Base-by-base conservation (phyloP, 108 stramenopile genomes). In the Pseudonitzschia delicatissima region DNA sequence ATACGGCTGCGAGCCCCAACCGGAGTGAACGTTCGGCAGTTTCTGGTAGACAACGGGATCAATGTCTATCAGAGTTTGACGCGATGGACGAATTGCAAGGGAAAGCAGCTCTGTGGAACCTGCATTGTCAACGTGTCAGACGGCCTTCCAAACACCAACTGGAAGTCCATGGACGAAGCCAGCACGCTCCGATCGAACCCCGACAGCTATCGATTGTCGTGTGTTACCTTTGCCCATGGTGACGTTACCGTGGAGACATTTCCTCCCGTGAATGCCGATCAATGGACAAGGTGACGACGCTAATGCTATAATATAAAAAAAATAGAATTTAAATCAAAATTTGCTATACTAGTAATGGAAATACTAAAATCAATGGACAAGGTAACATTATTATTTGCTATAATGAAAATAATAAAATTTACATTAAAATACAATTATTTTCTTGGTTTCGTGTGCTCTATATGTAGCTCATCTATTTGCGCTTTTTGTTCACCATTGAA, bases 101-200 rank as follows among this genome's bases (percentile, higher is more conserved):
- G 96, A 33, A 93, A 94, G 77, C 96, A 97, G 74, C 73, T 96
- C n/a, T 97, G 96, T 75, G 96, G 96, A 42, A 97, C 96, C 7
- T 97, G 96, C 64, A 94, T 97, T 65, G 94, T 97, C 8, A 87
- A 94, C 74, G 69, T 97, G 29, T 39, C 77, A 13, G 90, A 84
- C n/a, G 95, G 95, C 53, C 37, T 69, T 28, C 59, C 65, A 2
- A 66, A 64, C 44, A 93, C 91, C 40, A 96, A 92, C 53, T 77
- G 93, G 39, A 94, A 93, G 71, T 82, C 84, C 52, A 76, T 96
- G 77, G 96, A 97, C 65, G 96, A 97, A 74, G 86, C 66, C 11
- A 86, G 86, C 42, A 96, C 95, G 27, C 73, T 97, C 66, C 72
- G 92, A 47, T 92, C 91, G 62, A 96, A 96, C 67, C 95, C 95